phyloP scores from a whole-genome alignment of 805 yeast genomes.

The Zygosaccharomyces lentus region DNA sequence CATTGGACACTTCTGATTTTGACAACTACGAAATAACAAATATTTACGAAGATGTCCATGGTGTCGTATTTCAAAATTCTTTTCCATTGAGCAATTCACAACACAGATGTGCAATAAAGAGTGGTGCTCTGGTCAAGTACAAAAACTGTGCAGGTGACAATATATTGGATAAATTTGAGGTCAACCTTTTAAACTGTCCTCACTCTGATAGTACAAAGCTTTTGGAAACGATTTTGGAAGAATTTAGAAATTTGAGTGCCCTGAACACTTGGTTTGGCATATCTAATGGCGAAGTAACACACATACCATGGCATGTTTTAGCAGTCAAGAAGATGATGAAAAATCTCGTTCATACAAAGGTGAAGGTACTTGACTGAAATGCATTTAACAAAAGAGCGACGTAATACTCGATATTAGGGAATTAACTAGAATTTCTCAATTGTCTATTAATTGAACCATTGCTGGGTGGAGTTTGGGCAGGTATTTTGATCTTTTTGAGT shows the following conservation, averaged over 20 bases:
- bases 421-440: neutral
- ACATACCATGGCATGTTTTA: slow-evolving; percentile 70
- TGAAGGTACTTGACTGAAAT: slow-evolving; percentile 28
- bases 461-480: slow-evolving; percentile 6
- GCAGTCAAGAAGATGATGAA: slow-evolving; percentile 62
- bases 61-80: slow-evolving; percentile 54
- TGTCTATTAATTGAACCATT: neutral
- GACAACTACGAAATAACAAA: slow-evolving; percentile 43
- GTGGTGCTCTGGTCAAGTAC: slow-evolving; percentile 58
- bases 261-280: slow-evolving; percentile 39
- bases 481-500: neutral
- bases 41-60: slow-evolving; percentile 48
- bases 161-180: slow-evolving; percentile 46
- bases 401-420: neutral
- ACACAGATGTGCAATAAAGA: slow-evolving; percentile 61
- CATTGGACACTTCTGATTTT: slow-evolving; percentile 15
- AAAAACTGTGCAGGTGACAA: slow-evolving; percentile 23
- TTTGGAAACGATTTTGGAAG: slow-evolving; percentile 52
- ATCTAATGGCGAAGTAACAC: slow-evolving; percentile 33
- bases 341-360: slow-evolving; percentile 54
- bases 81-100: slow-evolving; percentile 69
- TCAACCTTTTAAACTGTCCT: slow-evolving; percentile 69
- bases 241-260: slow-evolving; percentile 54
- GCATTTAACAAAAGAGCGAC: neutral
- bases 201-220: slow-evolving; percentile 55